A percentile compares a stretch with the other conserved stretches of the same genome.
Conservation (phyloP, 1,284 basidiomycete species). For the Ceratobasidium sp. region DNA sequence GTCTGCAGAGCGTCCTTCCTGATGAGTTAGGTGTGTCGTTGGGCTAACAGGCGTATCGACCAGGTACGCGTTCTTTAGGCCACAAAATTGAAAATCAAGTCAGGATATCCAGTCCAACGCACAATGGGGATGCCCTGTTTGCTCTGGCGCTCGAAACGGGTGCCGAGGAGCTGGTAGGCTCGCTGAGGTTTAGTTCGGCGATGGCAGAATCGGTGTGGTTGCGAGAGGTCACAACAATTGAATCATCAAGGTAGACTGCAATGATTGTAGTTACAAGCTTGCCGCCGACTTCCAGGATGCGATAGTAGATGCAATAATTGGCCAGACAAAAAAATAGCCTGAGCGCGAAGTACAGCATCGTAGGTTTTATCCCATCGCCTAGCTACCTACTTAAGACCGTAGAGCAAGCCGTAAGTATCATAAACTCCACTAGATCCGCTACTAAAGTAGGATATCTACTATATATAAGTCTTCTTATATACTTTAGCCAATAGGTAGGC, state of each 20-base stretch:
- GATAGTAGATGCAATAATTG: slow-evolving; percentile 8
- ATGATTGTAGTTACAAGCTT: slow-evolving; percentile 7
- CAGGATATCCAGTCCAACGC: too few relatives aligned
- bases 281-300: background rate
- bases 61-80: too few relatives aligned
- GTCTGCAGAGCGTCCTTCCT: too few relatives aligned
- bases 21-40: too few relatives aligned
- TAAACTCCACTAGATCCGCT: background rate
- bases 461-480: background rate
- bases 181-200: slow-evolving; percentile 21
- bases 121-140: too few relatives aligned
- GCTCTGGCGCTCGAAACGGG: slow-evolving; percentile 50
- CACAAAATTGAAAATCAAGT: too few relatives aligned
- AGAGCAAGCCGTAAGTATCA: background rate
- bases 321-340: slow-evolving; percentile 16
- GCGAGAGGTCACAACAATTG: background rate
- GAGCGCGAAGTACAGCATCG: background rate
- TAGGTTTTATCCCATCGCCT: background rate
- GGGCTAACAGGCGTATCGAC: too few relatives aligned
- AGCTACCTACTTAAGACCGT: slow-evolving; percentile 19
- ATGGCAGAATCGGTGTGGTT: background rate
- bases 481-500: slow-evolving; percentile 26
- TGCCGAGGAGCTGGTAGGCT: slow-evolving; percentile 18
- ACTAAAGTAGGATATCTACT: background rate
- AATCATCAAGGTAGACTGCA: slow-evolving; percentile 10